phyloP scores from a whole-genome alignment of 2,329 filamentous ascomycete genomes.

The Nigrograna mackinnonii region DNA sequence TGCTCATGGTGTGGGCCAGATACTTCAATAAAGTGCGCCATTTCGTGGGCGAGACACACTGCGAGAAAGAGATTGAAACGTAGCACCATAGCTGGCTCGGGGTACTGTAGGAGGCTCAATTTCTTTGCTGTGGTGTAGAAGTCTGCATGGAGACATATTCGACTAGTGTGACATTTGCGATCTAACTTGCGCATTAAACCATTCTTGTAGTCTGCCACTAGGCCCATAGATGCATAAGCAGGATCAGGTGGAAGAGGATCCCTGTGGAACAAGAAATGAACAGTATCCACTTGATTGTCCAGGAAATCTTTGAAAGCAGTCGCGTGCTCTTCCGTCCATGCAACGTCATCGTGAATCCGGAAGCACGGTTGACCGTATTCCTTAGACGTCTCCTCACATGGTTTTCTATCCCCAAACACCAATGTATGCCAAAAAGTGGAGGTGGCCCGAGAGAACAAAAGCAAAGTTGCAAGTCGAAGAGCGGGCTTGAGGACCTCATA shows the following conservation, averaged over 20 bases:
- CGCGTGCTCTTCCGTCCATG: conserved; percentile 36
- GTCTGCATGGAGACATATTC: conserved; percentile 44
- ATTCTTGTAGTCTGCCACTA: conserved; percentile 42
- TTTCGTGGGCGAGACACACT: conserved; percentile 41
- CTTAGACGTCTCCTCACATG: conserved; percentile 30
- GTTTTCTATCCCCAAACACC: conserved; percentile 38
- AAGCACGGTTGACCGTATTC: conserved; percentile 35
- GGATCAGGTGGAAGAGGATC: conserved; percentile 38
- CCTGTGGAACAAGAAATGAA: conserved; percentile 44
- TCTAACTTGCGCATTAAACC: conserved; percentile 37
- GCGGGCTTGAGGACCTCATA: conserved; percentile 44
- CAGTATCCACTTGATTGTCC: conserved; percentile 33
- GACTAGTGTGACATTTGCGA: conserved; percentile 38
- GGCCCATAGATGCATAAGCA: conserved; percentile 41
- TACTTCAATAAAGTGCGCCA: conserved; percentile 45
- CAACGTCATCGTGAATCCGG: conserved; percentile 39
- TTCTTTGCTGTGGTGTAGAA: conserved; percentile 46
- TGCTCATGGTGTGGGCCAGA: conserved; percentile 41
- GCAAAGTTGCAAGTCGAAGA: conserved; percentile 33
- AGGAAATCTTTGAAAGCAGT: conserved; percentile 31
- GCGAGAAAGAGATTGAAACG: conserved; percentile 45
- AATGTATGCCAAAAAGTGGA: conserved; percentile 43
- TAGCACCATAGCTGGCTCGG: conserved; percentile 44
- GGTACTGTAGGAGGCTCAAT: conserved; percentile 37
- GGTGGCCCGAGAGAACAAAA: conserved; percentile 40